Conservation (phyloP, 352 stramenopile species). For the Phytopythium ostracodes region DNA sequence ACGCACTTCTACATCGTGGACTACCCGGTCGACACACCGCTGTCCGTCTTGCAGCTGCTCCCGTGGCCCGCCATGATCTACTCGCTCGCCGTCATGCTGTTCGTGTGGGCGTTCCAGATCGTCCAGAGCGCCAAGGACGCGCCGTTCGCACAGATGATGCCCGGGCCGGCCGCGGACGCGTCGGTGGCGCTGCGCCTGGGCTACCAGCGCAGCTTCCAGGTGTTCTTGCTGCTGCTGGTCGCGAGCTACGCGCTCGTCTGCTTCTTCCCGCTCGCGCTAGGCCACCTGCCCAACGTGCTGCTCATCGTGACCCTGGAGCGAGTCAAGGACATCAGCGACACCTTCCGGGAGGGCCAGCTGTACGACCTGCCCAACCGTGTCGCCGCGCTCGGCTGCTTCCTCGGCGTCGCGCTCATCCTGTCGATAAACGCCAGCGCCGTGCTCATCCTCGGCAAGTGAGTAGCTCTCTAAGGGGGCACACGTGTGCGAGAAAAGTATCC, state of each 20-base stretch:
- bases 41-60: conserved; percentile 19
- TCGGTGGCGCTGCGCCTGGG: conserved; percentile 58
- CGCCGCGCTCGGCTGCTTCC: conserved; percentile 31
- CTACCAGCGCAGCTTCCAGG: conserved; percentile 58
- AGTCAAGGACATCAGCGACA: conserved; percentile 66
- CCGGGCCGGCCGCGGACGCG: conserved; percentile 15
- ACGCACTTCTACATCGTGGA: conserved; percentile 50
- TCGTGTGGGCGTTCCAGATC: conserved; percentile 53
- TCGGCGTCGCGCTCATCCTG: conserved; percentile 43
- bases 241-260: conserved; percentile 50
- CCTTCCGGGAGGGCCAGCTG: conserved; percentile 65
- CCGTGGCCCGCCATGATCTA: conserved; percentile 27
- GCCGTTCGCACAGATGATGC: conserved; percentile 62
- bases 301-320: conserved; percentile 49
- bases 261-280: conserved; percentile 40
- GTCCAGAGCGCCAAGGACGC: conserved; percentile 69
- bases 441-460: conserved; percentile 13
- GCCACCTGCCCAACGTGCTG: conserved; percentile 67
- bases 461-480: too few relatives aligned
- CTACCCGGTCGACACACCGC: conserved; percentile 24
- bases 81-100: conserved; percentile 56
- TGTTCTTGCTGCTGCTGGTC: conserved; percentile 59
- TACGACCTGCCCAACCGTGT: conserved; percentile 52
- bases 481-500: too few relatives aligned
- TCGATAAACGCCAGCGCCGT: conserved; percentile 55